phyloP scores from a whole-genome alignment of 2,329 filamentous ascomycete species.

The Cladophialophora exuberans region DNA sequence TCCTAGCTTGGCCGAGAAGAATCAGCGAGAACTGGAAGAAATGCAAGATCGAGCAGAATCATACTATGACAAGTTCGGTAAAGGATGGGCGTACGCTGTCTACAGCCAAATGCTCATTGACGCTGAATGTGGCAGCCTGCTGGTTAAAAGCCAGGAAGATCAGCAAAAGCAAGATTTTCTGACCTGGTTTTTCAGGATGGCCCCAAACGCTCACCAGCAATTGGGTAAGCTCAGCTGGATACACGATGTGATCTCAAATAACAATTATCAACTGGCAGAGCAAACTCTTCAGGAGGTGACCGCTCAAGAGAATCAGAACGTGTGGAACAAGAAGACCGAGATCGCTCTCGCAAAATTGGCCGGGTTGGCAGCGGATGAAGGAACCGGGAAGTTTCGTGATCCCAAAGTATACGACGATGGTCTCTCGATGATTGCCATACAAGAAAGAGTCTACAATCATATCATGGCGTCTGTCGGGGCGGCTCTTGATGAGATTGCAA shows the following conservation, averaged over 20 bases:
- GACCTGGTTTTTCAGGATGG: conserved; percentile 75
- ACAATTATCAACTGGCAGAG: conserved; percentile 74
- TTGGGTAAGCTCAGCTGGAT: conserved; percentile 84
- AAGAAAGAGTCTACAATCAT: conserved; percentile 74
- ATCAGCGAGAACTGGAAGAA: conserved; percentile 38
- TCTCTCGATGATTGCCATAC: conserved; percentile 67
- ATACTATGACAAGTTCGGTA: conserved; percentile 56
- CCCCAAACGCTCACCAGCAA: conserved; percentile 59
- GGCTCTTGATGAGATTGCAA: conserved; percentile 79
- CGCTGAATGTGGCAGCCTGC: conserved; percentile 67
- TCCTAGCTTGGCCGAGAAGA: conserved; percentile 22
- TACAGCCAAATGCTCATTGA: conserved; percentile 76
- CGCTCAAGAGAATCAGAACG: conserved; percentile 70
- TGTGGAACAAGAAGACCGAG: conserved; percentile 94
- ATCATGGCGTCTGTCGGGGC: conserved; percentile 68
- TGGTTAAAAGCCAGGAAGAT: conserved; percentile 62
- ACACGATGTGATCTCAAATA: conserved; percentile 80
- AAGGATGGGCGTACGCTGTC: conserved; percentile 65
- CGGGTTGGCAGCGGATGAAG: conserved; percentile 65
- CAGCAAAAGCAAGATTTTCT: conserved; percentile 68
- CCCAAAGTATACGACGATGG: conserved; percentile 24
- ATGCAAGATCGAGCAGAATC: conserved; percentile 45
- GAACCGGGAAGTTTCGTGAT: conserved; percentile 52
- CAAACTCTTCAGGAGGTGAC: conserved; percentile 72
- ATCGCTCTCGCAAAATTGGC: conserved; percentile 85